Percentiles rank a stretch among this genome's conserved stretches.
phyloP scores from a whole-genome alignment of 345 rosid genomes.

The Turnera subulata region DNA sequence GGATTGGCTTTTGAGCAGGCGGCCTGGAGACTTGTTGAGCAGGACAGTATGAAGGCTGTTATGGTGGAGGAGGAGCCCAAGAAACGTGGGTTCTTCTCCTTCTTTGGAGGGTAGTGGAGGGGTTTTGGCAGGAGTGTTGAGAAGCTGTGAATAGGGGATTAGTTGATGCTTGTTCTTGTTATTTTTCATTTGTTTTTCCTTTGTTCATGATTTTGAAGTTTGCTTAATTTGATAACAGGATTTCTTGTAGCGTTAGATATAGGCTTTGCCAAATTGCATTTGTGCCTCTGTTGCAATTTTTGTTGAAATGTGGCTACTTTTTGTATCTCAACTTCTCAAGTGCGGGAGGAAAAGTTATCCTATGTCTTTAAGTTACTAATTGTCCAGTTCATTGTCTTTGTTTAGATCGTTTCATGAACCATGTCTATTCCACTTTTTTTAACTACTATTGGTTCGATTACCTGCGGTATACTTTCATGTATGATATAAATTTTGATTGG shows the following conservation, averaged over 20 bases:
- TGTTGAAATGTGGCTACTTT: no score
- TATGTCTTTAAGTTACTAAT: no score
- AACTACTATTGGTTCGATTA: no score
- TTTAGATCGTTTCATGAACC: no score
- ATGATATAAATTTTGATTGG: no score
- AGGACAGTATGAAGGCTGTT: slow-evolving; percentile 95
- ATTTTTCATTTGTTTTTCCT: not conserved
- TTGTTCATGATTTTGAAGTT: not conserved
- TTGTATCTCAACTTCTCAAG: no score
- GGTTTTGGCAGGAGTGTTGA: not conserved
- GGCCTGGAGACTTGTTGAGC: slow-evolving; percentile 97
- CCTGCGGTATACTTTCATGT: no score
- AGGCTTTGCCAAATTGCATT: not conserved
- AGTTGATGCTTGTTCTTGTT: not conserved
- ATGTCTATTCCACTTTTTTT: no score
- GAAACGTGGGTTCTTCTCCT: slow-evolving; percentile 80
- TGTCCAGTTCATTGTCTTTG: no score
- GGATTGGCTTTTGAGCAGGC: slow-evolving; percentile 98
- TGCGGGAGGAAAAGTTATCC: no score
- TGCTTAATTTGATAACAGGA: not conserved
- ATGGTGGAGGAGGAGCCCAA: slow-evolving; percentile 95
- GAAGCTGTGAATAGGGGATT: not conserved
- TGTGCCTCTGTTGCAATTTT: no score
- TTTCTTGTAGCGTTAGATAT: not conserved
- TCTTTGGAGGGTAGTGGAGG: slow-evolving; percentile 57